Percentiles rank a stretch among this genome's conserved stretches.
These are phyloP conservation scores for Hyaloscypha hepaticicola DNA, from an alignment of 495 filamentous ascomycete genomes.

Conservation along the genomic window DNA sequence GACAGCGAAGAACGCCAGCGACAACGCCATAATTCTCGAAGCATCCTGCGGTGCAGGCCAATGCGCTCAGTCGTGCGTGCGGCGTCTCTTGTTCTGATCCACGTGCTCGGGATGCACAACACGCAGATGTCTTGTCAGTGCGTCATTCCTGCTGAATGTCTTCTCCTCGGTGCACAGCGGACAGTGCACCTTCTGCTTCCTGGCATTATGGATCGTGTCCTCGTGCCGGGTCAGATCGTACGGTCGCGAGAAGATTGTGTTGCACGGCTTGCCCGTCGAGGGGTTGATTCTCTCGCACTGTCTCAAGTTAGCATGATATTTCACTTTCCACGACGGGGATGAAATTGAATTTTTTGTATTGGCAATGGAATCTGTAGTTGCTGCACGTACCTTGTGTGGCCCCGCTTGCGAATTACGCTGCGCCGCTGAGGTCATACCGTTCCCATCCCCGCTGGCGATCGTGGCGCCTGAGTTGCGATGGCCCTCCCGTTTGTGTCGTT, in stretches of 20 bases:
- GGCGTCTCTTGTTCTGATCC: constrained; percentile 64
- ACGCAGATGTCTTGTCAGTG: constrained; percentile 85
- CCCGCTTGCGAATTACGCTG: constrained; percentile 78
- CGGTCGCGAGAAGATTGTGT: constrained; percentile 91
- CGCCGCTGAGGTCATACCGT: constrained; percentile 51
- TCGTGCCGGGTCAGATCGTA: constrained; percentile 98
- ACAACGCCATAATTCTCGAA: too few relatives aligned
- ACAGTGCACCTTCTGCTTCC: constrained; percentile 95
- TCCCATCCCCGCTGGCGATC: constrained; percentile 27
- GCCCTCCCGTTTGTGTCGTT: constrained; percentile 93
- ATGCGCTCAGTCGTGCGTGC: constrained; percentile 31
- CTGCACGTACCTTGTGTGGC: constrained; percentile 61
- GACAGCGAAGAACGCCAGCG: too few relatives aligned
- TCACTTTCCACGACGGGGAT: background rate
- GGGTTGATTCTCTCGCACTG: constrained; percentile 87
- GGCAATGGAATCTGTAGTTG: too few relatives aligned
- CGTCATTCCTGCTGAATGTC: constrained; percentile 92
- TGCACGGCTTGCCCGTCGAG: constrained; percentile 93
- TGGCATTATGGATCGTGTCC: constrained; percentile 93
- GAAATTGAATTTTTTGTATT: too few relatives aligned
- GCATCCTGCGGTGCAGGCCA: too few relatives aligned
- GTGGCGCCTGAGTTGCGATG: constrained; percentile 63
- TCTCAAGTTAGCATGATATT: constrained; percentile 13
- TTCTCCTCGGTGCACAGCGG: constrained; percentile 96
- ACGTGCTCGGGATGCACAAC: constrained; percentile 87